Evolutionary conservation across 441 rosid species (phyloP), one percentile per base, ranked within the genome.

Genomic region (Euphorbia neoarborescens): DNA sequence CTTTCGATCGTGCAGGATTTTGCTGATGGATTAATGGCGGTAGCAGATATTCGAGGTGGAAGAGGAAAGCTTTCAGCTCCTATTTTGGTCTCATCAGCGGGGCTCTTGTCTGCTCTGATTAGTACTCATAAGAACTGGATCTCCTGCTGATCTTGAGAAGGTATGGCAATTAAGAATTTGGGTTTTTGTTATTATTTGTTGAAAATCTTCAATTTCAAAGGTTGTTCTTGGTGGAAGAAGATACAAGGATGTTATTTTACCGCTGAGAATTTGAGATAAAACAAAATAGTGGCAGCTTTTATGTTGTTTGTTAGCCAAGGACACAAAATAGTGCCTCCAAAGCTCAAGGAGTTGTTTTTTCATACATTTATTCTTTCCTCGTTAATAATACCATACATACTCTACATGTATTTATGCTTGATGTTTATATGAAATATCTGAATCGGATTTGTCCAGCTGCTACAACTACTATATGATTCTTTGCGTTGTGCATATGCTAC

Each of bases 101-200:
- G 98, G 60, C 88, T 91, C 71, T 71, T 89, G 42, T 94, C 98
- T 7, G 98, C 98, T 4, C 46, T 94, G 42, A 81, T 94, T 50
- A 91, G 97, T 78, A 89, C 97, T 40, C 92, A 86, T 71, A 94
- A 94, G 84, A 94, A 90, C 30, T 91, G 98, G 98, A 73, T 83
- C 5, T 88, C 95, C 77, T 90, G 97, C 82, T 88, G 80, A 87
- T 32, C 46, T 56, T 57, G 25, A 44, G 42, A 64, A 76, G 81
- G 81, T 81, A 60, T 50, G 79, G 12, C 7, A 42, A 57, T 20
- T 59, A 9, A 50, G 48, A 64, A 57, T 11, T 30, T 65, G 12
- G 53, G 27, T 19, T 19, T 51, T 22, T 51, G 38, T 10, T 24
- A 62, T 51, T 38, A 9, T 25, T 62, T 48, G 7, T 22, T 56